phyloP scores from a whole-genome alignment of 495 filamentous ascomycete species.

The Penicillium paxilli region DNA sequence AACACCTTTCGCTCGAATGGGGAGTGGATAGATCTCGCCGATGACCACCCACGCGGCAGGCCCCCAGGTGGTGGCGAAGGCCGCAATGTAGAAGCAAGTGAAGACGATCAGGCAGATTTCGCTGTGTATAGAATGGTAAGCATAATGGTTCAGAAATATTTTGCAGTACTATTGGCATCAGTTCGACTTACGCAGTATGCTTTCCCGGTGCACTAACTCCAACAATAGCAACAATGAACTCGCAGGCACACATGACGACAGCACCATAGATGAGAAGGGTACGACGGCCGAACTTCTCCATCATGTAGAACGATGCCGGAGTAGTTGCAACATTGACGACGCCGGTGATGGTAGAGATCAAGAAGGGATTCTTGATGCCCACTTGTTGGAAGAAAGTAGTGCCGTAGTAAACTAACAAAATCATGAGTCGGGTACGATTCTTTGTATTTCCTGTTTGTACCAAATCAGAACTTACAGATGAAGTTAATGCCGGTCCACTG shows the following conservation, averaged over 20 bases:
- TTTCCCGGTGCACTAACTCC: constrained; percentile 48
- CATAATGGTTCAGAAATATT: background rate
- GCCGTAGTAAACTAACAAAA: constrained; percentile 71
- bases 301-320: constrained; percentile 67
- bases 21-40: constrained; percentile 79
- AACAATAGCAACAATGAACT: constrained; percentile 60
- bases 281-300: constrained; percentile 75
- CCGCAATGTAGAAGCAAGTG: constrained; percentile 82
- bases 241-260: constrained; percentile 57
- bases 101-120: constrained; percentile 58
- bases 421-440: too few relatives aligned
- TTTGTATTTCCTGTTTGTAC: too few relatives aligned
- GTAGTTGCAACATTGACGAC: constrained; percentile 68
- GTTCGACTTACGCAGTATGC: constrained; percentile 21
- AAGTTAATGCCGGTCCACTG: constrained; percentile 81
- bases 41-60: constrained; percentile 79
- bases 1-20: constrained; percentile 74
- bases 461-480: constrained; percentile 42
- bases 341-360: constrained; percentile 65
- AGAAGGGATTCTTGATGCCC: constrained; percentile 63
- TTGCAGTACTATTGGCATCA: background rate
- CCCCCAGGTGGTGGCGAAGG: constrained; percentile 80
- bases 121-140: constrained; percentile 3
- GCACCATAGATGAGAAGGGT: constrained; percentile 71
- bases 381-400: constrained; percentile 66